Evolutionary conservation across 768 basidiomycete species (phyloP).

Genomic region (Boletus rufocinnamomeus): DNA sequence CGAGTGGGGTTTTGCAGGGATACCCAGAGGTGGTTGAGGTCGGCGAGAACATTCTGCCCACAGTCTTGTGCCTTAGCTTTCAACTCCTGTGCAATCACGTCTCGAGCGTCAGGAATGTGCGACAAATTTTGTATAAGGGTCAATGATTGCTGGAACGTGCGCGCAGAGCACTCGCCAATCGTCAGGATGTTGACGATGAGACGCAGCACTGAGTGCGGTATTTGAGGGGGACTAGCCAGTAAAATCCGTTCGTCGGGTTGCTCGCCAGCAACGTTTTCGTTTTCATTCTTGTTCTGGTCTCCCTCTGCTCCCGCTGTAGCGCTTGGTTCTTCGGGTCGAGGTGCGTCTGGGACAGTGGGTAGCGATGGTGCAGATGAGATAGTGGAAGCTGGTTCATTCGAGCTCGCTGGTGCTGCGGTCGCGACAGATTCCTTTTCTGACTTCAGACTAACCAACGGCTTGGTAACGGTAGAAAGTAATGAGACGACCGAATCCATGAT

Average conservation of each 20-base stretch:
- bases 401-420: slow-evolving; percentile 20
- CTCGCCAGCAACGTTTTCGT: slow-evolving; percentile 17
- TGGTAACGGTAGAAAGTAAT: slow-evolving; percentile 85
- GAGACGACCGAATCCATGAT: slow-evolving; percentile 93
- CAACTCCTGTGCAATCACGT: slow-evolving; percentile 87
- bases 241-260: slow-evolving; percentile 46
- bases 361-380: slow-evolving; percentile 5
- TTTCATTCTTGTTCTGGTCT: slow-evolving; percentile 29
- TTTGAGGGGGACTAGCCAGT: slow-evolving; percentile 74
- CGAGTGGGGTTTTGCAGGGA: slow-evolving; percentile 59
- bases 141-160: slow-evolving; percentile 94
- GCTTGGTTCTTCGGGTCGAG: slow-evolving; percentile 18
- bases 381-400: slow-evolving; percentile 17
- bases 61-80: slow-evolving; percentile 85
- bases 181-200: slow-evolving; percentile 97
- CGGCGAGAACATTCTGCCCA: slow-evolving; percentile 69
- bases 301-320: slow-evolving; percentile 15
- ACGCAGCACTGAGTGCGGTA: slow-evolving; percentile 82
- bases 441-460: slow-evolving; percentile 71
- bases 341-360: slow-evolving; percentile 12
- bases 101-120: slow-evolving; percentile 82
- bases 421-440: slow-evolving; percentile 41
- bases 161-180: slow-evolving; percentile 93
- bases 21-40: slow-evolving; percentile 73
- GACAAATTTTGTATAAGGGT: slow-evolving; percentile 92